Conservation (phyloP, 345 rosid genomes). For the Dimocarpus longan region DNA sequence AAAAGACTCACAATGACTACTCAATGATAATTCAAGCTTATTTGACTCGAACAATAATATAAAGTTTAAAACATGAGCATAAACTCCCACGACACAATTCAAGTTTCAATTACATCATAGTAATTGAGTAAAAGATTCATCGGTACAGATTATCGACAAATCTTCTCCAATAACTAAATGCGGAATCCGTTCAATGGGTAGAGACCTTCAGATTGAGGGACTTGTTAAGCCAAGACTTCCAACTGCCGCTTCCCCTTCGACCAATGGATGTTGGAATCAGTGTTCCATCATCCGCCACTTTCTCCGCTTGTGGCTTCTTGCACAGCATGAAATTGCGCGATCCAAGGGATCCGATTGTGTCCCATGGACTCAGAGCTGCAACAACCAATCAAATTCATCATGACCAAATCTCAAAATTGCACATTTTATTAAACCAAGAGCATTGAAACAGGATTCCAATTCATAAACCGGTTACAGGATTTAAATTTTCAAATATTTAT, state of each 20-base stretch:
- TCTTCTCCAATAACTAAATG: background rate
- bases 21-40: background rate
- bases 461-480: background rate
- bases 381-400: conserved; percentile 14
- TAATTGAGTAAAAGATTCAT: background rate
- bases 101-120: background rate
- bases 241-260: conserved; percentile 67
- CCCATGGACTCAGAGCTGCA: conserved; percentile 78
- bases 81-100: background rate
- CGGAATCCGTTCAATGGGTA: conserved; percentile 44
- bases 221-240: conserved; percentile 92
- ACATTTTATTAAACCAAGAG: no score
- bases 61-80: background rate
- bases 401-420: background rate
- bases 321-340: conserved; percentile 83
- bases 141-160: background rate
- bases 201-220: conserved; percentile 75
- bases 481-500: background rate
- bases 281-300: conserved; percentile 32
- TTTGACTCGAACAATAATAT: background rate
- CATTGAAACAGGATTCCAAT: background rate
- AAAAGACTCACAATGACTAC: background rate
- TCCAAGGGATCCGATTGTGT: conserved; percentile 77
- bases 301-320: conserved; percentile 73
- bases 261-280: conserved; percentile 35